phyloP scores from a whole-genome alignment of 495 filamentous ascomycete genomes.

The Rostrohypoxylon terebratum region DNA sequence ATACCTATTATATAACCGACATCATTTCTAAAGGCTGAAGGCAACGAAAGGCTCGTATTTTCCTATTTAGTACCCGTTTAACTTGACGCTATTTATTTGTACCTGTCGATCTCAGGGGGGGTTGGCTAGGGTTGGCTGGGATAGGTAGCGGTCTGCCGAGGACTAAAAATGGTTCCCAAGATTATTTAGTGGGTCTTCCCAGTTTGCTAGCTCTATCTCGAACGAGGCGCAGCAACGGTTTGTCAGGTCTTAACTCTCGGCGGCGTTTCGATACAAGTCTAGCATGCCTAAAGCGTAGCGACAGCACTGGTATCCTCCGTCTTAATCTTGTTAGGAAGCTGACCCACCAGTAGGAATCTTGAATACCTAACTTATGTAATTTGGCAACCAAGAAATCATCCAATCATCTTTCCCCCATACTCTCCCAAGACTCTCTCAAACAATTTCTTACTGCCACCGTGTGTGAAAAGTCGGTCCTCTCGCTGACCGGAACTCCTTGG shows the following conservation, averaged over 20 bases:
- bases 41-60: not conserved
- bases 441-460: not conserved
- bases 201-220: conserved; percentile 19
- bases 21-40: not conserved
- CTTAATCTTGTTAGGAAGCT: not conserved
- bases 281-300: not conserved
- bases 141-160: conserved; percentile 17
- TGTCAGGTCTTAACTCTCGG: conserved; percentile 28
- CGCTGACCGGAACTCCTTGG: conserved; percentile 15
- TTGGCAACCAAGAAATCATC: not conserved
- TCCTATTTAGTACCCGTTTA: conserved; percentile 1
- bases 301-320: not conserved
- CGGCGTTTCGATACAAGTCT: conserved; percentile 15
- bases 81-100: conserved; percentile 30
- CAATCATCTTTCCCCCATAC: not conserved
- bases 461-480: conserved; percentile 6
- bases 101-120: conserved; percentile 34
- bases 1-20: not conserved
- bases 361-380: conserved; percentile 8
- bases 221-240: conserved; percentile 35
- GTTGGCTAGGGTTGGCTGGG: not conserved
- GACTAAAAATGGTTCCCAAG: conserved; percentile 6
- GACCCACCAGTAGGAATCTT: conserved; percentile 1
- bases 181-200: conserved; percentile 12
- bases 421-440: not conserved